Percentiles rank a stretch among this genome's conserved stretches.
Evolutionary conservation across 2,329 filamentous ascomycete species (phyloP).

Genomic region (Sporothrix curviconia): DNA sequence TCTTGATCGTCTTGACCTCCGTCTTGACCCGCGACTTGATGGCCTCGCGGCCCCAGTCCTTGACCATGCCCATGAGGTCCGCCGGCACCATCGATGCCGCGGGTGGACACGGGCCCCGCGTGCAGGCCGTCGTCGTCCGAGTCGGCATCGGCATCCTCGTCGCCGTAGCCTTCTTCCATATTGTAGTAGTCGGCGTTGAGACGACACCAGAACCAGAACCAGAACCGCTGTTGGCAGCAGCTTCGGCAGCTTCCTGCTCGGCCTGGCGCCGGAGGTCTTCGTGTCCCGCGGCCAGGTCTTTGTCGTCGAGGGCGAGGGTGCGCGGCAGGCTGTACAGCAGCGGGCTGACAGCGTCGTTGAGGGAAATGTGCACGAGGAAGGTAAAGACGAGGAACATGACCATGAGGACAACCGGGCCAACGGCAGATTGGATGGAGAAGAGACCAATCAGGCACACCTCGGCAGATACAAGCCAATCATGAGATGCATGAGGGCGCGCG

Average conservation of each 20-base stretch:
- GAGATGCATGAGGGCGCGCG: constrained; percentile 80
- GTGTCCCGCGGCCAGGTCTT: constrained; percentile 22
- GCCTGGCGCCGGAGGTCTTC: constrained; percentile 14
- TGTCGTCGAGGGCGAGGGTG: constrained; percentile 43
- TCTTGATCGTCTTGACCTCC: constrained; percentile 20
- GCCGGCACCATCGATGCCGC: constrained; percentile 26
- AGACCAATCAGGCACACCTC: constrained; percentile 76
- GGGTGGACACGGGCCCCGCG: constrained; percentile 11
- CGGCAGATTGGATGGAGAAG: constrained; percentile 61
- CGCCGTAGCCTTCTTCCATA: constrained; percentile 25
- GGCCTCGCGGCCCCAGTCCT: constrained; percentile 21
- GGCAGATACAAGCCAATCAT: constrained; percentile 75
- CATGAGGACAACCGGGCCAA: constrained; percentile 70
- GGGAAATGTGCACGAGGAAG: constrained; percentile 66
- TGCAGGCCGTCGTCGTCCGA: constrained; percentile 29
- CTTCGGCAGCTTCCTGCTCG: not conserved
- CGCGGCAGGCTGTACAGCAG: constrained; percentile 67
- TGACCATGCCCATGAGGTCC: constrained; percentile 22
- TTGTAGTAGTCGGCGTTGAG: constrained; percentile 28
- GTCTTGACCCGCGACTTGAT: constrained; percentile 17
- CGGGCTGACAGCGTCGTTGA: constrained; percentile 63
- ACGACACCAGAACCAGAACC: constrained; percentile 11
- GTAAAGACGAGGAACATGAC: constrained; percentile 69
- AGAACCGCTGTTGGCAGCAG: not conserved
- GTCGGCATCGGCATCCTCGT: constrained; percentile 37